phyloP scores from a whole-genome alignment of 2,329 filamentous ascomycete species.

The Sarocladium oryzae region DNA sequence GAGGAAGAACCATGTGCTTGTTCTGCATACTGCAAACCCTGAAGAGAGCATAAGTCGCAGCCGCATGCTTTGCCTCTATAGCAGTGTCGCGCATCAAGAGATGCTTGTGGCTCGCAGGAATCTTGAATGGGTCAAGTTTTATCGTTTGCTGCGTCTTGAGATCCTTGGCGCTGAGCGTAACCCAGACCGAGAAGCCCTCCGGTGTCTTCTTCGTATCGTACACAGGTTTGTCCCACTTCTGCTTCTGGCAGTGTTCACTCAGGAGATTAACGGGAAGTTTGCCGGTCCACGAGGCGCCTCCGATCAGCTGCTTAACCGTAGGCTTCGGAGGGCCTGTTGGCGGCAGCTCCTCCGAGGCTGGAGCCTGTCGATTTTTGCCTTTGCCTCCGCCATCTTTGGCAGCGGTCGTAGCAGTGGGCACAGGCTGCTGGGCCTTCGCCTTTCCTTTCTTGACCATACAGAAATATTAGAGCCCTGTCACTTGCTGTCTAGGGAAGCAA shows the following conservation, averaged over 20 bases:
- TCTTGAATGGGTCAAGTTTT: conserved; percentile 72
- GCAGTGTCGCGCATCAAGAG: conserved; percentile 70
- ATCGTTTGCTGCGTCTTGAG: conserved; percentile 74
- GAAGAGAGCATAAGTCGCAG: conserved; percentile 85
- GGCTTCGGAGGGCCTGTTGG: conserved; percentile 47
- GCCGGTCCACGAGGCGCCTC: conserved; percentile 92
- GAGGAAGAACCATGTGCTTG: conserved; percentile 87
- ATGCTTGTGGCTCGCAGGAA: conserved; percentile 70
- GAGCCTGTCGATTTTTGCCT: conserved; percentile 31
- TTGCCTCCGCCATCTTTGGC: conserved; percentile 47
- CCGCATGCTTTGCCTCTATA: conserved; percentile 87
- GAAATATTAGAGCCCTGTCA: background rate
- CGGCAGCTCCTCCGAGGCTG: conserved; percentile 24
- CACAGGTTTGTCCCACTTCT: conserved; percentile 91
- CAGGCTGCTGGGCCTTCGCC: conserved; percentile 37
- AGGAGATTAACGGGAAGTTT: conserved; percentile 92
- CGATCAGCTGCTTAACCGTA: conserved; percentile 75
- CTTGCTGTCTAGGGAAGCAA: background rate
- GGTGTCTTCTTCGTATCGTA: conserved; percentile 74
- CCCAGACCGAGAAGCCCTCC: conserved; percentile 72
- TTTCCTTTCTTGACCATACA: conserved; percentile 49
- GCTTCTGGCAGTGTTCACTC: conserved; percentile 90
- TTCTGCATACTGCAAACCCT: conserved; percentile 94
- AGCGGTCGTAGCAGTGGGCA: conserved; percentile 24
- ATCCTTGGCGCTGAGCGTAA: conserved; percentile 70